Evolutionary conservation across 305 asterid species (phyloP).

Genomic region (Nicotiana rustica): DNA sequence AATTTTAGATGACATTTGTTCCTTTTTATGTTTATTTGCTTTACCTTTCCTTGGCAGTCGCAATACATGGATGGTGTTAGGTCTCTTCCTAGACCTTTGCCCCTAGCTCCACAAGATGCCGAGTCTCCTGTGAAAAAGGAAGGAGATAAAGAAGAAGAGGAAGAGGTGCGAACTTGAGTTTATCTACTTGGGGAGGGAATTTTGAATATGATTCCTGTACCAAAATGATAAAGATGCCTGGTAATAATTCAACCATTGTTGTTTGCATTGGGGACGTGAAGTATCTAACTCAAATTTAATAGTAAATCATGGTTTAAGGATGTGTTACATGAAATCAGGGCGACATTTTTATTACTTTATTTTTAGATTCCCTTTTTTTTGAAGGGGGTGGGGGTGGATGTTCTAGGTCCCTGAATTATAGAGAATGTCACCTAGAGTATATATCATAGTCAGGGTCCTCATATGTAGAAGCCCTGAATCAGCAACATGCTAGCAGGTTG

Average conservation of each 20-base stretch:
- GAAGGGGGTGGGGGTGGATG: not conserved
- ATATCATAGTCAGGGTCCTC: not conserved
- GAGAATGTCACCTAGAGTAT: constrained; percentile 13
- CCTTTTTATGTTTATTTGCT: constrained; percentile 33
- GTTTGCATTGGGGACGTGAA: constrained; percentile 9
- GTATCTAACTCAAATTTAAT: constrained; percentile 6
- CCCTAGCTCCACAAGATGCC: constrained; percentile 58
- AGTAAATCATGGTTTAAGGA: constrained; percentile 3
- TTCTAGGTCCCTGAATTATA: not conserved
- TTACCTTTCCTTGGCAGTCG: constrained; percentile 58
- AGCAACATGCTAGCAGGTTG: constrained; percentile 19
- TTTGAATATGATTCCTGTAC: not conserved
- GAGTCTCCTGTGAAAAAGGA: constrained; percentile 57
- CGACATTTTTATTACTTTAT: not conserved
- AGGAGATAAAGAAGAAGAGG: constrained; percentile 60
- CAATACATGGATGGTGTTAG: constrained; percentile 62
- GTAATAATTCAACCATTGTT: not conserved
- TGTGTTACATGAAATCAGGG: not conserved
- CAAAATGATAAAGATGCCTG: constrained; percentile 5
- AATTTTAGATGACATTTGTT: not conserved
- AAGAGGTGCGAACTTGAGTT: constrained; percentile 65
- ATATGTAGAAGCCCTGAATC: not conserved
- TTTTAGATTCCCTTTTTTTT: not conserved
- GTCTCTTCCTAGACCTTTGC: constrained; percentile 90
- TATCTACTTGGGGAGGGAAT: not conserved